Base-by-base conservation (phyloP, 768 basidiomycete genomes). In the Infundibulicybe gibba region DNA sequence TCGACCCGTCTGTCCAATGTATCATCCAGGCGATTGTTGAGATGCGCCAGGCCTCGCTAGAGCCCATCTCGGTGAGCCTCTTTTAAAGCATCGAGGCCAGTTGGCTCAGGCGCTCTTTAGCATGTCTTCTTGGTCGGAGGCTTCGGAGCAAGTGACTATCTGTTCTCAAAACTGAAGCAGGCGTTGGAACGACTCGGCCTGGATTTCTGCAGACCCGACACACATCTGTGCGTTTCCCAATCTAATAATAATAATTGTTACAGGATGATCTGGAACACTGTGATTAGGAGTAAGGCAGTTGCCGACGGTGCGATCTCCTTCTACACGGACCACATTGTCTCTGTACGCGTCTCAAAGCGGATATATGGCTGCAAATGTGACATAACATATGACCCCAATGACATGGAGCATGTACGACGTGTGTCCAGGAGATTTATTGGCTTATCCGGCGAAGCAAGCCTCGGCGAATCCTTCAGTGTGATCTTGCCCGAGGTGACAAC, bases 1-100 rank as follows among this genome's bases (percentile, higher is more conserved):
- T 72, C 43, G 59, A 67, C 32, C 70, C 70, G 12, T 67, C 69
- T 0, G 55, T 70, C 14, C 55, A 63, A 1, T 68, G 65, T 25
- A 69, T 73, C 41, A 51, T 66, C 17, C 51, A 61, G 13, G 65
- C 64, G 4, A 61, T 73, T 32, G 15, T 33, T 17, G 32, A 6
- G 54, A 3, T 54, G 59, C 6, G 61, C 66, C 49, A 51, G 47
- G 12, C 49, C 40, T 45, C 49, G 34, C 6, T 58, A 64, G 0
- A 59, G 17, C n/a, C 14, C 14, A 38, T 61, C 30, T 51, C 56
- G 31, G 59, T 61, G 32, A 35, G 59, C 25, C n/a, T 4, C 10
- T 14, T 38, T 10, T 10, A 19, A 14, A n/a, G 10, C 10, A 3
- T 38, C 17, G 14, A 14, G 14, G 6, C 6, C 10, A 10, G 6